These are phyloP conservation scores for Cadophora malorum DNA, from an alignment of 2,329 filamentous ascomycete genomes.

Conservation along the genomic window DNA sequence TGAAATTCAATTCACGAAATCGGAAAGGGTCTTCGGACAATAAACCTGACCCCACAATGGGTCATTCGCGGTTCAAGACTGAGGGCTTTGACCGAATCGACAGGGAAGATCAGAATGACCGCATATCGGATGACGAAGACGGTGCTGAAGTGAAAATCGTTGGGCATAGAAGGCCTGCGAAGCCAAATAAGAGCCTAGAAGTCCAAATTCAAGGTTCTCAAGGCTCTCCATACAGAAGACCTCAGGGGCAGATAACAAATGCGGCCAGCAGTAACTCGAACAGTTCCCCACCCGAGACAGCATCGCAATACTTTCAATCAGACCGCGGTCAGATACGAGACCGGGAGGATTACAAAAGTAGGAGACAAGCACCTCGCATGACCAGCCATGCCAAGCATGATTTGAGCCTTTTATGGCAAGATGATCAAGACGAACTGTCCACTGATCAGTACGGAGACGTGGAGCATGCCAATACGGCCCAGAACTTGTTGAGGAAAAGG, in stretches of 20 bases:
- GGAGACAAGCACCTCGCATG: neutral
- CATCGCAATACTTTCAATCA: neutral
- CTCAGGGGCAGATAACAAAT: neutral
- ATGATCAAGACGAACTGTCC: constrained; percentile 5
- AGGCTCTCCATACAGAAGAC: neutral
- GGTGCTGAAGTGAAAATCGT: constrained; percentile 9
- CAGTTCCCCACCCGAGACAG: neutral
- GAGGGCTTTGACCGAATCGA: neutral
- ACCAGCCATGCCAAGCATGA: neutral
- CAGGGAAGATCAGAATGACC: constrained; percentile 22
- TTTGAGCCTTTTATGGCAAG: neutral
- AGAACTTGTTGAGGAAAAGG: neutral
- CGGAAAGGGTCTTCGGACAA: too few species aligned
- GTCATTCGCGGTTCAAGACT: neutral
- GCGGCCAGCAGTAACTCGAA: neutral
- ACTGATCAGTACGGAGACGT: neutral
- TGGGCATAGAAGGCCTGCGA: neutral
- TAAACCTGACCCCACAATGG: neutral
- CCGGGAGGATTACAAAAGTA: neutral
- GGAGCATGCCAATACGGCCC: neutral
- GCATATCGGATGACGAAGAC: constrained; percentile 22
- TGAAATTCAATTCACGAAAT: too few species aligned
- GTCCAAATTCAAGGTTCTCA: neutral
- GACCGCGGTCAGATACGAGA: neutral
- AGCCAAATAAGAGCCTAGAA: neutral